A percentile compares a stretch with the other conserved stretches of the same genome.
phyloP scores from a whole-genome alignment of 331 rosid genomes.

The Quercus lobata region DNA sequence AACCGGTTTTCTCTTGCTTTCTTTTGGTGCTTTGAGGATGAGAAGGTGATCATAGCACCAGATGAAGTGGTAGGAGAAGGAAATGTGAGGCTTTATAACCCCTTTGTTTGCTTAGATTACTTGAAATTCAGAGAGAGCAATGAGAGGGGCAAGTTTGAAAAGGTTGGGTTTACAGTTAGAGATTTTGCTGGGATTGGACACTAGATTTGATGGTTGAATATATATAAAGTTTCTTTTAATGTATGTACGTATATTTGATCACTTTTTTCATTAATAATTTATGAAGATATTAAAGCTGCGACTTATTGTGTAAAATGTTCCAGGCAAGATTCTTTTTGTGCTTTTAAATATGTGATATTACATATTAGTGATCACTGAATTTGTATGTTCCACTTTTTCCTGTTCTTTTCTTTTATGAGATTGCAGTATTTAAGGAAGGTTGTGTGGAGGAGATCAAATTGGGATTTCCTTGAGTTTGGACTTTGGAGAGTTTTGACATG shows the following conservation, averaged over 20 bases:
- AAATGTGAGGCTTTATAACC: conserved; percentile 41
- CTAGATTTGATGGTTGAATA: conserved; percentile 10
- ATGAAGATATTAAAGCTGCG: background rate
- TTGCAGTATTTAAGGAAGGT: background rate
- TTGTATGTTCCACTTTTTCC: background rate
- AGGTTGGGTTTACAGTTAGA: conserved; percentile 82
- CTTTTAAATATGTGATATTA: background rate
- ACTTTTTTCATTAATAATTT: background rate
- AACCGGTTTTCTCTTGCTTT: conserved; percentile 80
- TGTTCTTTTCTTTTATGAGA: background rate
- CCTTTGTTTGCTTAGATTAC: conserved; percentile 72
- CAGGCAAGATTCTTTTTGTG: background rate
- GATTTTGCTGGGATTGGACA: conserved; percentile 69
- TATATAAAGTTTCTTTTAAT: background rate
- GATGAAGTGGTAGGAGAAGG: conserved; percentile 70
- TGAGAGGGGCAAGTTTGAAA: conserved; percentile 84
- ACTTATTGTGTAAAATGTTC: background rate
- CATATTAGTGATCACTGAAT: background rate
- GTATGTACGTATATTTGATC: background rate
- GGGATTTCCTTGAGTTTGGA: background rate
- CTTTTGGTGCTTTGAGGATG: conserved; percentile 93
- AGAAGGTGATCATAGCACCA: conserved; percentile 68
- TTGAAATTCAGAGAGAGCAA: conserved; percentile 82
- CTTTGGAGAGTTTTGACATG: conserved; percentile 8
- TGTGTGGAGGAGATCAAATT: background rate